These are phyloP conservation scores for Pichia sp. DNA, from an alignment of 1,139 yeast species.

Conservation along the genomic window DNA sequence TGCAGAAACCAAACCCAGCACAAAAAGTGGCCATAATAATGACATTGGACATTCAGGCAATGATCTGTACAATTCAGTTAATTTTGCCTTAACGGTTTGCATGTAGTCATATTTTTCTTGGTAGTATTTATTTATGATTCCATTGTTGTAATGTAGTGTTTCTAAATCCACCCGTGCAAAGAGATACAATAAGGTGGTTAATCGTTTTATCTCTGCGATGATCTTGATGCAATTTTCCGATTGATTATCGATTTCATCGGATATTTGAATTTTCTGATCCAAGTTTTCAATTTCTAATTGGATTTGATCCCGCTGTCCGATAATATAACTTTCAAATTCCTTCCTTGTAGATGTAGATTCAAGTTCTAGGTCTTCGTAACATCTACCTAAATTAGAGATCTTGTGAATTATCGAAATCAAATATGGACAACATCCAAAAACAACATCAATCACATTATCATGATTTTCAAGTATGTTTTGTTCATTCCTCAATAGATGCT, in stretches of 20 bases:
- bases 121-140: constrained; percentile 10
- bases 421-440: constrained; percentile 40
- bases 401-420: constrained; percentile 36
- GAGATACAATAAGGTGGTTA: constrained; percentile 36
- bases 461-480: constrained; percentile 23
- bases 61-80: constrained; percentile 24
- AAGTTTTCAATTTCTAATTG: constrained; percentile 27
- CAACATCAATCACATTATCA: constrained; percentile 37
- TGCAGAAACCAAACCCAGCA: constrained; percentile 35
- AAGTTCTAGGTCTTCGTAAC: constrained; percentile 35
- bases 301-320: constrained; percentile 26
- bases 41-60: constrained; percentile 36
- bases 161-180: constrained; percentile 36
- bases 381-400: constrained; percentile 37
- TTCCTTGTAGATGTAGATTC: constrained; percentile 23
- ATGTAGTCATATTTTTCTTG: constrained; percentile 18
- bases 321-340: constrained; percentile 26
- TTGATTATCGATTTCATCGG: constrained; percentile 15
- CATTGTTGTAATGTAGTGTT: constrained; percentile 17
- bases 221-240: constrained; percentile 23
- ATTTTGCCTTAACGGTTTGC: constrained; percentile 22
- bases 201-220: constrained; percentile 38
- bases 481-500: background rate
- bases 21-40: constrained; percentile 39
- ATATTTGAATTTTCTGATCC: constrained; percentile 24